These are phyloP conservation scores for Aschersonia sp. DNA, from an alignment of 2,329 filamentous ascomycete genomes.

Conservation along the genomic window DNA sequence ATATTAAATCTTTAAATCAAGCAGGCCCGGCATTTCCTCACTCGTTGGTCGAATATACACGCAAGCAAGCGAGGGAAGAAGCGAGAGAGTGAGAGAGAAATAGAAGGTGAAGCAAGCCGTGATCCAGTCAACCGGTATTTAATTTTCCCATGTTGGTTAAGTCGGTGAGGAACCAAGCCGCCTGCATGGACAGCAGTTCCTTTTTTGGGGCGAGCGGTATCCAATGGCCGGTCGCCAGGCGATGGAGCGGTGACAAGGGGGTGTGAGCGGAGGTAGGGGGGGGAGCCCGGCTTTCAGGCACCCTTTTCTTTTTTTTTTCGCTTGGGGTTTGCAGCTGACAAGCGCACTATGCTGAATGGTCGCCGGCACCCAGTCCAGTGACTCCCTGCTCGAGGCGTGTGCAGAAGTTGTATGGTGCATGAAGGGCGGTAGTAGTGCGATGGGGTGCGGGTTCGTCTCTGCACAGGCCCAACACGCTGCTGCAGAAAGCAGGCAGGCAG, in stretches of 20 bases:
- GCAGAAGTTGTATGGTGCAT: no score
- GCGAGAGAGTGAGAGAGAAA: background rate
- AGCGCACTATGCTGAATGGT: background rate
- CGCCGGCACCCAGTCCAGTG: no score
- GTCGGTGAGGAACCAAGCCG: constrained; percentile 6
- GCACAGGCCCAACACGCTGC: no score
- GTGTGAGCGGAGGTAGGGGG: background rate
- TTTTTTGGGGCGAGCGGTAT: background rate
- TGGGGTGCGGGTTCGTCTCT: no score
- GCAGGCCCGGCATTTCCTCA: background rate
- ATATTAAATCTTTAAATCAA: background rate
- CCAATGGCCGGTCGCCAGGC: constrained; percentile 1
- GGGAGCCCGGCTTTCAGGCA: background rate
- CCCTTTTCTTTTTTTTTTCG: background rate
- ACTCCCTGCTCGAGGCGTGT: no score
- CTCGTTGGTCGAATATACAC: background rate
- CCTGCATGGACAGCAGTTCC: background rate
- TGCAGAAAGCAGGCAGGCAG: no score
- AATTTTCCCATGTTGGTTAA: constrained; percentile 5
- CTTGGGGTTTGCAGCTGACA: background rate
- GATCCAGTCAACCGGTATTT: background rate
- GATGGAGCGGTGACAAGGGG: constrained; percentile 4
- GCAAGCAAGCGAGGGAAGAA: background rate
- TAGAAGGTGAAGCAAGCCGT: background rate
- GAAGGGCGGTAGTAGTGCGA: no score